phyloP scores from a whole-genome alignment of 2,329 filamentous ascomycete species.

The Pestalotiopsis sp. region DNA sequence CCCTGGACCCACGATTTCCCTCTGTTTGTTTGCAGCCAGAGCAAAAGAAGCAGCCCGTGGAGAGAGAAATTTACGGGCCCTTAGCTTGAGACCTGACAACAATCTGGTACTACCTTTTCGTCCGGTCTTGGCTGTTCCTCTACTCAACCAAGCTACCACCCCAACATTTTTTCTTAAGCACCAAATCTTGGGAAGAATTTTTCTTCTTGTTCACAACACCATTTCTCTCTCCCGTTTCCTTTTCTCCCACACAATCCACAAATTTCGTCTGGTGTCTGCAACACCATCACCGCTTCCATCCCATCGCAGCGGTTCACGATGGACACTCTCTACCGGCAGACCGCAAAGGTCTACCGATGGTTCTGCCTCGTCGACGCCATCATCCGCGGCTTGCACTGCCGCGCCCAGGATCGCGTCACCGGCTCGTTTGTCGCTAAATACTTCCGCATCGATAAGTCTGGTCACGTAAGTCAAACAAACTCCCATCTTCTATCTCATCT shows the following conservation, averaged over 20 bases:
- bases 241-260: no score
- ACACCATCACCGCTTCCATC: no score
- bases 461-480: constrained; percentile 55
- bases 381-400: constrained; percentile 17
- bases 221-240: neutral
- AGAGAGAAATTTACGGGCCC: neutral
- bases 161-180: neutral
- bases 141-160: neutral
- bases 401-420: constrained; percentile 31
- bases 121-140: neutral
- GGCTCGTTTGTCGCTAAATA: constrained; percentile 50
- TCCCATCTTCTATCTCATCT: neutral
- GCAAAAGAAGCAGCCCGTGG: neutral
- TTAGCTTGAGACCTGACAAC: neutral
- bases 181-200: no score
- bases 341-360: neutral
- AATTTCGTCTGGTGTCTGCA: no score
- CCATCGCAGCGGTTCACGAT: no score
- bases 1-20: neutral
- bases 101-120: neutral
- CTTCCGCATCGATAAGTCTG: constrained; percentile 65
- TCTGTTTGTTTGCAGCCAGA: neutral
- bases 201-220: neutral
- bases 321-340: no score
- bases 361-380: neutral